Conservation (phyloP, 2,329 filamentous ascomycete species). For the Botrytis sinoallii region DNA sequence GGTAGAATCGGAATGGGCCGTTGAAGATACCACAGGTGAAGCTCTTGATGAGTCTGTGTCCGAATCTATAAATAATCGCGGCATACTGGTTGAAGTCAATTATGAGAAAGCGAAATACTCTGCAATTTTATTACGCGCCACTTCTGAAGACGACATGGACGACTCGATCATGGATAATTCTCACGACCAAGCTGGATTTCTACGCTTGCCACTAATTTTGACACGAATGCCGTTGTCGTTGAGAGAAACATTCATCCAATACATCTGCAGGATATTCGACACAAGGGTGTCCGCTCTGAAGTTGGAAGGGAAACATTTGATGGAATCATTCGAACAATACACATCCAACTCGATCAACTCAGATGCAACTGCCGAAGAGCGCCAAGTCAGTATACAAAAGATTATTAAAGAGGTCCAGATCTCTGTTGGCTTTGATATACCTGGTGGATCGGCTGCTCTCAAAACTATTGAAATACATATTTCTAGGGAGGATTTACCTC, state of each 20-base stretch:
- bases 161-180: constrained; percentile 21
- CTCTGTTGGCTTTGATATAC: constrained; percentile 34
- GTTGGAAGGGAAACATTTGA: constrained; percentile 41
- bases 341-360: constrained; percentile 29
- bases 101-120: constrained; percentile 36
- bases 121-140: constrained; percentile 31
- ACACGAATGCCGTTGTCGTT: constrained; percentile 45
- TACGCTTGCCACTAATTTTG: constrained; percentile 44
- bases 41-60: background rate
- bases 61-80: constrained; percentile 28
- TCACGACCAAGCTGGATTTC: constrained; percentile 36
- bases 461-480: constrained; percentile 46
- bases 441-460: constrained; percentile 32
- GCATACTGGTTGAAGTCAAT: constrained; percentile 30
- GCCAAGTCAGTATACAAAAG: constrained; percentile 22
- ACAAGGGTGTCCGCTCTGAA: constrained; percentile 40
- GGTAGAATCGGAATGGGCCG: constrained; percentile 40
- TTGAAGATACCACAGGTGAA: constrained; percentile 12
- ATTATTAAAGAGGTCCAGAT: constrained; percentile 33
- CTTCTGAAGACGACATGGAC: constrained; percentile 18
- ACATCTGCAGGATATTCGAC: constrained; percentile 45
- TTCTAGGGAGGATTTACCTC: constrained; percentile 40
- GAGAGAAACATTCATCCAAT: constrained; percentile 43
- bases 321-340: constrained; percentile 34
- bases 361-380: constrained; percentile 25